Evolutionary conservation across 805 yeast species (phyloP), one percentile per base, ranked within the genome.

Genomic region (Barnettozyma siamensis): DNA sequence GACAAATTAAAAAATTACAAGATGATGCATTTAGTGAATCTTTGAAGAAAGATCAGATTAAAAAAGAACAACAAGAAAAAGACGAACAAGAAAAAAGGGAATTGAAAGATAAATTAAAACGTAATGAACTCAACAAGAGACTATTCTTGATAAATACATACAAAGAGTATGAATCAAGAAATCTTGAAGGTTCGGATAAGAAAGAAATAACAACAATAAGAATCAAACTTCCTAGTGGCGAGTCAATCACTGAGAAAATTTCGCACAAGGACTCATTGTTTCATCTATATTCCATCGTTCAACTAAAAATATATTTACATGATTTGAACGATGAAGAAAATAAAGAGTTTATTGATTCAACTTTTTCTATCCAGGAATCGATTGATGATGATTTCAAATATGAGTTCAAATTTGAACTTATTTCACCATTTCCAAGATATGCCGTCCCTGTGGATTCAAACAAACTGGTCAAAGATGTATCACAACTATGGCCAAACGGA

Each of bases 401-500:
- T 45, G 50, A 59, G 3, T 78, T 72, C 48, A 58, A 58, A n/a
- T 84, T 85, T 57, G 73, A 70, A 41, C 60, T 85, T 27, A 70
- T 71, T 3, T 74, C 83, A 3, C 79, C 87, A 2, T 72, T 79
- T 57, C 88, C 88, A 4, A 70, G 86, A 46, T 67, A 59, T 35
- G 60, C 63, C n/a, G 57, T 84, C 13, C 67, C 64, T 4, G 44
- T 52, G 5, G 64, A 63, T 24, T 44, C 54, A 12, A 51, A 55
- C 0, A 40, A 44, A 16, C 20, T 40, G 2, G 58, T 83, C 6
- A 55, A 53, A 24, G 73, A 75, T 26, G 68, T 67, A 29, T 50
- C 62, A 1, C 64, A 72, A 29, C 55, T 83, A n/a, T 79, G 75
- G 73, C 93, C 93, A n/a, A 80, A 71, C 51, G 88, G 88, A 2